These are phyloP conservation scores for Penicillium rolfsii DNA, from an alignment of 2,329 filamentous ascomycete species.

Conservation along the genomic window DNA sequence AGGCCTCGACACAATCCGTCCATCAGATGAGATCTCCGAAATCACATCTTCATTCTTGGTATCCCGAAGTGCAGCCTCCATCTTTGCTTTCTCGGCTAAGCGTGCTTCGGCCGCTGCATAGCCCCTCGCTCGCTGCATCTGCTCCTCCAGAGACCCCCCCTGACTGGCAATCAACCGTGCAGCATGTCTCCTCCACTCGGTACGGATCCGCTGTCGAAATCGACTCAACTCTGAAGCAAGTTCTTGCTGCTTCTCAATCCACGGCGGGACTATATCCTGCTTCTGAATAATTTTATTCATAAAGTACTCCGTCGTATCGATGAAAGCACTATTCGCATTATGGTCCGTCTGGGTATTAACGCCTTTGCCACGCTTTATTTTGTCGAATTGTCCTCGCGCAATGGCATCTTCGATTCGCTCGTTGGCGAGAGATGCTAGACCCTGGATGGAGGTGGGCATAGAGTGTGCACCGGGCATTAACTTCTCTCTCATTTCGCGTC, in stretches of 20 bases:
- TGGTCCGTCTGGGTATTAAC: slow-evolving; percentile 73
- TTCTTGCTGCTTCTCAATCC: slow-evolving; percentile 99
- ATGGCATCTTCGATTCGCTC: slow-evolving; percentile 94
- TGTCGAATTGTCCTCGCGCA: slow-evolving; percentile 82
- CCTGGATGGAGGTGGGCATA: slow-evolving; percentile 76
- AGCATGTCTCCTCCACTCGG: slow-evolving; percentile 83
- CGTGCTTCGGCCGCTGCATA: slow-evolving; percentile 74
- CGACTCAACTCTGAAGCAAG: slow-evolving; percentile 67
- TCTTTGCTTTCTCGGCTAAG: slow-evolving; percentile 30
- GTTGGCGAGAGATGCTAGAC: slow-evolving; percentile 81
- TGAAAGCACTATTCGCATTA: slow-evolving; percentile 81
- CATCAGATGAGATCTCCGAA: slow-evolving; percentile 32
- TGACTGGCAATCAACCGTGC: slow-evolving; percentile 75
- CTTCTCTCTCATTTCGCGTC: slow-evolving; percentile 75
- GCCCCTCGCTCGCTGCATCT: slow-evolving; percentile 70
- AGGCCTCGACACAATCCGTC: slow-evolving; percentile 24
- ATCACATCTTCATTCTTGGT: slow-evolving; percentile 3
- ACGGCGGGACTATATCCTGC: slow-evolving; percentile 92
- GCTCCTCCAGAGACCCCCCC: slow-evolving; percentile 73
- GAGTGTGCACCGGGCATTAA: slow-evolving; percentile 73
- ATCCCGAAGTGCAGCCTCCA: slow-evolving; percentile 32
- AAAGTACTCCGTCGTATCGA: slow-evolving; percentile 96
- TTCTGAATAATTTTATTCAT: slow-evolving; percentile 98
- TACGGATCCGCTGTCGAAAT: slow-evolving; percentile 75
- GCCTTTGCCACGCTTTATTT: slow-evolving; percentile 77